A percentile compares a stretch with the other conserved stretches of the same genome.
These are phyloP conservation scores for Davidsoniella eucalypti DNA, from an alignment of 2,329 filamentous ascomycete species.

Conservation along the genomic window DNA sequence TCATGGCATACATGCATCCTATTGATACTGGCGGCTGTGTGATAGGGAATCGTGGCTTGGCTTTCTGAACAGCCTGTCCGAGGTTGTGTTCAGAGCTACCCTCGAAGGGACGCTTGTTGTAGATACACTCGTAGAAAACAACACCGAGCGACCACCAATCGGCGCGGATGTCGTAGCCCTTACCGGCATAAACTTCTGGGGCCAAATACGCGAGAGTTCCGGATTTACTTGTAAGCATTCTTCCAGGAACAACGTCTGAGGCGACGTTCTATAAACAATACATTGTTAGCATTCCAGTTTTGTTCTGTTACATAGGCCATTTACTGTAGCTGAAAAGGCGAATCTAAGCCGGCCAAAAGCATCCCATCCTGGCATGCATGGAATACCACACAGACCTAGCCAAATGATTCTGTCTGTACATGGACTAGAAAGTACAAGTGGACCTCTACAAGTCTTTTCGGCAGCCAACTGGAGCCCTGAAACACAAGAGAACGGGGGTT, in stretches of 20 bases:
- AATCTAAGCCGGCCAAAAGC: too few species aligned
- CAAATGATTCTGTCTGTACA: too few species aligned
- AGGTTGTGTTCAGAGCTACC: conserved; percentile 71
- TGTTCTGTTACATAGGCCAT: too few species aligned
- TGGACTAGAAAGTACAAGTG: too few species aligned
- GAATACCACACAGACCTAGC: too few species aligned
- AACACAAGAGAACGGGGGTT: not conserved
- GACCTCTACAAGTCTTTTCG: too few species aligned
- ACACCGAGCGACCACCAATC: conserved; percentile 99
- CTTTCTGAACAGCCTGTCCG: conserved; percentile 64
- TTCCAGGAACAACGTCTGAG: conserved; percentile 73
- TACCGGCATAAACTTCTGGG: conserved; percentile 83
- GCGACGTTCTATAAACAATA: conserved; percentile 61
- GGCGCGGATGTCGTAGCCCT: conserved; percentile 75
- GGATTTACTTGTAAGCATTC: conserved; percentile 82
- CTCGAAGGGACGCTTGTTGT: conserved; percentile 96
- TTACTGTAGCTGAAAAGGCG: too few species aligned
- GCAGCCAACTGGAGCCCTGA: too few species aligned
- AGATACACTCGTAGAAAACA: conserved; percentile 98
- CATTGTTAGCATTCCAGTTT: conserved; percentile 19
- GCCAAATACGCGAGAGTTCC: conserved; percentile 91
- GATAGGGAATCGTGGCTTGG: conserved; percentile 73
- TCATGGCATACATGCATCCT: conserved; percentile 77
- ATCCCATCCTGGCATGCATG: too few species aligned
- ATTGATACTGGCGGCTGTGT: conserved; percentile 82